phyloP scores from a whole-genome alignment of 108 stramenopile species.

The Parietichytrium sp. region DNA sequence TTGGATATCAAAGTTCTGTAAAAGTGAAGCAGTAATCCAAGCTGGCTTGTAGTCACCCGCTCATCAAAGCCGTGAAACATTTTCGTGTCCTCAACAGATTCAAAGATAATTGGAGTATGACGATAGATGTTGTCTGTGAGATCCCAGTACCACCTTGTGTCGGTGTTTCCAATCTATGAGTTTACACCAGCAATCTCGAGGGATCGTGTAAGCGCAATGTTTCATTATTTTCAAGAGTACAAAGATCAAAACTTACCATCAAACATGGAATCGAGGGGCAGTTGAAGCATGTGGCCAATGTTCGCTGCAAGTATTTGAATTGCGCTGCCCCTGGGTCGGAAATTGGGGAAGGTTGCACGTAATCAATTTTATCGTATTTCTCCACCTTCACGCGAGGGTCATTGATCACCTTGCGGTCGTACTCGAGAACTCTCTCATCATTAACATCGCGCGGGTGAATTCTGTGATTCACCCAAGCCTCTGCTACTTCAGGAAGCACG shows the following conservation, averaged over 20 bases:
- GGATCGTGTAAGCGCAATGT: too few relatives aligned
- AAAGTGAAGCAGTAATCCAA: constrained; percentile 13
- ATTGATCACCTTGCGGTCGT: constrained; percentile 39
- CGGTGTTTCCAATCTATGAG: constrained; percentile 43
- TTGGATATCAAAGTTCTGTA: constrained; percentile 10
- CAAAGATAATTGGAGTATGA: constrained; percentile 19
- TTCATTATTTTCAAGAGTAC: too few relatives aligned
- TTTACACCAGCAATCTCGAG: too few relatives aligned
- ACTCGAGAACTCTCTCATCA: not conserved
- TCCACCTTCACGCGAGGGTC: constrained; percentile 29
- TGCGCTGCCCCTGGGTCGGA: not conserved
- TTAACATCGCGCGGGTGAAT: constrained; percentile 41
- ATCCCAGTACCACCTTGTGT: constrained; percentile 41
- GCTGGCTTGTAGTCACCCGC: not conserved
- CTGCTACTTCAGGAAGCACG: constrained; percentile 38
- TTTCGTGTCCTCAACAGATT: constrained; percentile 36
- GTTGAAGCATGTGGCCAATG: not conserved
- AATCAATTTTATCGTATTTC: not conserved
- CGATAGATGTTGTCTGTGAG: constrained; percentile 37
- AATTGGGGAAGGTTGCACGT: not conserved
- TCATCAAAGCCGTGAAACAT: constrained; percentile 47
- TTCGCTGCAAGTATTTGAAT: not conserved
- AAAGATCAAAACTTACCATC: too few relatives aligned
- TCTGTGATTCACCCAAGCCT: constrained; percentile 42
- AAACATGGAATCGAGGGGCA: not conserved